Percentiles rank a stretch among this genome's conserved stretches.
phyloP scores from a whole-genome alignment of 148 eudicot genomes.

The Suaeda aralocaspica region DNA sequence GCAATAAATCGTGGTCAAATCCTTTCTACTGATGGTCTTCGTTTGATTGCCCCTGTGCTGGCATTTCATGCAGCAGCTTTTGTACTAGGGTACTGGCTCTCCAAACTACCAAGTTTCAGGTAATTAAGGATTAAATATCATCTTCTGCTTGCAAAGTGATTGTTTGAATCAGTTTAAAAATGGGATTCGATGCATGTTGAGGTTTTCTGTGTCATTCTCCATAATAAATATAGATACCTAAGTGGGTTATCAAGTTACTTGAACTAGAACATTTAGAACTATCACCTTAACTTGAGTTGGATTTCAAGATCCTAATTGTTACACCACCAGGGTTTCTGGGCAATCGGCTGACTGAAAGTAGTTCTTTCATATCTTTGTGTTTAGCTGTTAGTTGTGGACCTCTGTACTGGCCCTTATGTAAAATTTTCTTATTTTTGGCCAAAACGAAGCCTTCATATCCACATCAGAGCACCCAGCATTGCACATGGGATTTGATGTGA shows the following conservation, averaged over 20 bases:
- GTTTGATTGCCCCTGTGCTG: conserved; percentile 71
- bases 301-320: too few species aligned
- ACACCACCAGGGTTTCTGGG: too few species aligned
- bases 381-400: neutral
- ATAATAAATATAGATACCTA: too few species aligned
- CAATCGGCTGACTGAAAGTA: neutral
- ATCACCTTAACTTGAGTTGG: too few species aligned
- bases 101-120: conserved; percentile 66
- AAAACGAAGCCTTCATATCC: neutral
- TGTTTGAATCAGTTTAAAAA: neutral
- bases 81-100: conserved; percentile 81
- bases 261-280: too few species aligned
- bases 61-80: conserved; percentile 73
- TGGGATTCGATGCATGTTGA: neutral
- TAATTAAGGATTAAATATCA: conserved; percentile 19
- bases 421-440: too few species aligned
- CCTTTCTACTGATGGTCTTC: conserved; percentile 78
- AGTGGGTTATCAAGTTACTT: too few species aligned
- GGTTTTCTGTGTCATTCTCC: neutral
- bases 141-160: neutral
- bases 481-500: too few species aligned
- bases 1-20: conserved; percentile 75
- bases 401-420: neutral
- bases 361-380: too few species aligned
- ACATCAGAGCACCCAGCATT: neutral